Conservation (phyloP, 345 rosid genomes). For the Euphorbia pulcherrima region DNA sequence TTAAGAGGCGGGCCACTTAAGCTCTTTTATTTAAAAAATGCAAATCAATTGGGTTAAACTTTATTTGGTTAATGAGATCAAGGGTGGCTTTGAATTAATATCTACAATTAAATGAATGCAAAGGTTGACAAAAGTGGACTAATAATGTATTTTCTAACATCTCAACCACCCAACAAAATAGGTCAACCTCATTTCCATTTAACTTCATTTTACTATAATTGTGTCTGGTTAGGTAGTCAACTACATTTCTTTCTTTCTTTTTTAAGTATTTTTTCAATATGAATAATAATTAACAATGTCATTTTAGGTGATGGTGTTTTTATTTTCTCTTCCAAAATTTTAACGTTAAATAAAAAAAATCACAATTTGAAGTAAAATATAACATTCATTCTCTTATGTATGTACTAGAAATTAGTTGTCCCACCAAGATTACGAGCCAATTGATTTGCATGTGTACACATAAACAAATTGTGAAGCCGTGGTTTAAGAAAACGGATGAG, state of each 20-base stretch:
- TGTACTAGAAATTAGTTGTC: no score
- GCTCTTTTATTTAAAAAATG: not conserved
- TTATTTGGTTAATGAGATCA: not conserved
- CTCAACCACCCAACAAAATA: slow-evolving; percentile 14
- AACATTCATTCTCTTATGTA: no score
- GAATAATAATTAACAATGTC: not conserved
- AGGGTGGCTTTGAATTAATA: slow-evolving; percentile 5
- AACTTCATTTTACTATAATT: slow-evolving; percentile 7
- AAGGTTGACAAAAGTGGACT: slow-evolving; percentile 20
- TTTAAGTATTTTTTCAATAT: not conserved
- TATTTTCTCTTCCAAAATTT: no score
- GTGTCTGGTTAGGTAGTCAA: slow-evolving; percentile 11
- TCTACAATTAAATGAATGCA: not conserved
- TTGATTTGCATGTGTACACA: no score
- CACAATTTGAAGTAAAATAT: no score
- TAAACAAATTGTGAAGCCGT: no score
- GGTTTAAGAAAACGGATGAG: no score
- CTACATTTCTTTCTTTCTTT: not conserved
- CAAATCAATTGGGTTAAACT: not conserved
- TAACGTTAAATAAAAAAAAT: no score
- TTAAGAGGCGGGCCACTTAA: no score
- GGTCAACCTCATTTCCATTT: slow-evolving; percentile 13
- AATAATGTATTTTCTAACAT: not conserved
- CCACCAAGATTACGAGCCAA: no score
- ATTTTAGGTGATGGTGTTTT: slow-evolving; percentile 7